phyloP scores from a whole-genome alignment of 139 green algal species.

The Parachlorella kessleri region DNA sequence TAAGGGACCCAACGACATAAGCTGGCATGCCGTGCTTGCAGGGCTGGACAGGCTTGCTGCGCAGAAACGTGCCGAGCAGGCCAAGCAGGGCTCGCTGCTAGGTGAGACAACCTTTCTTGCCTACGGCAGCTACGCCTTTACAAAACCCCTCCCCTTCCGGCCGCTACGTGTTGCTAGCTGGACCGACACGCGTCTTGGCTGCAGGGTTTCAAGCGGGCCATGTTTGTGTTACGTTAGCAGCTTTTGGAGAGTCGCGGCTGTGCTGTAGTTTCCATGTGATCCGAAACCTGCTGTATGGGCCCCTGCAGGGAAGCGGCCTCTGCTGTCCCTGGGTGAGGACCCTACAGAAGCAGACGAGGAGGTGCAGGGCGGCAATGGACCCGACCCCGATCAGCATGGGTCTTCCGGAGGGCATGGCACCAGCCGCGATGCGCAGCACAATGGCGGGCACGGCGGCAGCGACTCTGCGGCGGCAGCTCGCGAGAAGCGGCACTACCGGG shows the following conservation, averaged over 20 bases:
- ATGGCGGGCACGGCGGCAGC: not conserved
- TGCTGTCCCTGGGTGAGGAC: slow-evolving; percentile 7
- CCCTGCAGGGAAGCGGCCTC: slow-evolving; percentile 28
- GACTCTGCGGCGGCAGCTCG: not conserved
- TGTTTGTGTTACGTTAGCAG: too few species aligned
- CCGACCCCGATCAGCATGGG: too few species aligned
- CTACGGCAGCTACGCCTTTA: too few species aligned
- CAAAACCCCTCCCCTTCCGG: too few species aligned
- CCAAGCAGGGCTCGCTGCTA: slow-evolving; percentile 44
- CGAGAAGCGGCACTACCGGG: slow-evolving; percentile 62
- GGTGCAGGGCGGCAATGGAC: not conserved
- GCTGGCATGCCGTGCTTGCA: slow-evolving; percentile 32
- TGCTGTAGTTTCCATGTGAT: too few species aligned
- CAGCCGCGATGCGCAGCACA: not conserved
- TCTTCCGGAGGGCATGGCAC: too few species aligned
- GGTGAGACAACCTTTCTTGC: too few species aligned
- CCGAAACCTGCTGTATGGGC: too few species aligned
- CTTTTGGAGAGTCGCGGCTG: too few species aligned
- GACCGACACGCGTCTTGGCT: too few species aligned
- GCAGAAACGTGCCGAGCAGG: slow-evolving; percentile 63
- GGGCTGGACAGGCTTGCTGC: slow-evolving; percentile 68
- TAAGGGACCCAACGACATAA: not conserved
- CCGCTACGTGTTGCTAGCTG: too few species aligned
- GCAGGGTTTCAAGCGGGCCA: too few species aligned
- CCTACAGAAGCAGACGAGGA: not conserved